Evolutionary conservation across 2,329 filamentous ascomycete genomes (phyloP), one percentile per base, ranked within the genome.

Genomic region (Claviceps africana): DNA sequence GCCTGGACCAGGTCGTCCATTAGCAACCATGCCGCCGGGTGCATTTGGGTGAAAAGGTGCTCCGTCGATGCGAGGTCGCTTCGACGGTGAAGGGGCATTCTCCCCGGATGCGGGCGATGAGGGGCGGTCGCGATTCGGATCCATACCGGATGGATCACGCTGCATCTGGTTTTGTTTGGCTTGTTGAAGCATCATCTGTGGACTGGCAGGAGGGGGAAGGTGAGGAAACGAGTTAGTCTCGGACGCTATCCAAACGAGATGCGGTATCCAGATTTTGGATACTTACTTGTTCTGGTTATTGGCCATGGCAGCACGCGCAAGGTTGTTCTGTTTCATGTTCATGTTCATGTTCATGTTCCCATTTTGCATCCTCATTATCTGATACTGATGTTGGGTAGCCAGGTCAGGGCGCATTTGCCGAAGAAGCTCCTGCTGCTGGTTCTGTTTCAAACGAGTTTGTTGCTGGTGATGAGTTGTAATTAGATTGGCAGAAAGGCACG

Each of bases 11-110:
- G 83, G 84, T 65, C 81, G 79, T 60, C 85, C 85, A 67, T 87
- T 88, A 52, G 82, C 80, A 70, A 85, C 85, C 78, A 90, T 85
- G 56, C 56, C 60, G 9, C 70, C 74, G 53, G 71, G 71, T 60
- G 83, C 85, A 63, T 82, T 83, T 56, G 83, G 82, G 64, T 87
- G 87, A 69, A 88, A 88, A 10, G 77, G 76, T 35, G 76, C 76
- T 61, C 81, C 79, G 62, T 84, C 82, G 55, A 95, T 78, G 53
- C 90, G 86, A 53, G 83, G 87, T 62, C 90, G 81, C 73, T 97
- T 97, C 56, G 86, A 91, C 2, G 91, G 91, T 33, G 91, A 97
- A 4, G 89, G 88, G 28, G 88, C 89, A 62, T 93, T 93, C 51
- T 96, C 90, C 51, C 82, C 83, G 39, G 85, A 84, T 49, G 83